Evolutionary conservation across 2,329 filamentous ascomycete genomes (phyloP), one percentile per base, ranked within the genome.

Genomic region (Apiospora phragmitis): DNA sequence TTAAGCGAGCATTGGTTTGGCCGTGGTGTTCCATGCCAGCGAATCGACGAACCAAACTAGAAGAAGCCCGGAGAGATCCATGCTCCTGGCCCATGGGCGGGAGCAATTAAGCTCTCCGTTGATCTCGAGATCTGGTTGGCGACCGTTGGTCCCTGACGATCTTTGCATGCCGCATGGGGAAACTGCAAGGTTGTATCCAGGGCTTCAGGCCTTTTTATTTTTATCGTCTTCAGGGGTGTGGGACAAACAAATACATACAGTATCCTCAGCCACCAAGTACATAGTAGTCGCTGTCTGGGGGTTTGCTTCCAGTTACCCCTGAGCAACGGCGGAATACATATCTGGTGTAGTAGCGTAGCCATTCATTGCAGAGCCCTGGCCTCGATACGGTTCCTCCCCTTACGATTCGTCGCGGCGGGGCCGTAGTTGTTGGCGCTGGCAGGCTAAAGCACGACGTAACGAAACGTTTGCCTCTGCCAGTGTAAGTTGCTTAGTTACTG

Each of bases 61-160:
- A n/a, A 38, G 18, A 9, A 9, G 51, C 16, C 55, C 21, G 55
- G 55, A 7, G 32, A 38, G 55, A 38, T 62, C 55, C 55, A n/a
- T 62, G 55, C 18, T 62, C n/a, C 55, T 62, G 32, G 32, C 32
- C 55, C 55, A 32, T 62, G 55, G 55, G 55, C 55, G 55, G 55
- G 18, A 62, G 55, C 18, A 38, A 38, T 62, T 62, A 62, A 62
- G 55, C 55, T 62, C 55, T 21, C 51, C 55, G 55, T 62, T 62
- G 32, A 62, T 62, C 55, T 62, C 9, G 55, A 38, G 55, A 62
- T 67, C 65, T 35, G 65, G 38, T 45, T 67, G 65, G 65, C 45
- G n/a, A 29, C 65, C 29, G 65, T 67, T 67, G 65, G 65, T 67
- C 42, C 65, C 65, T 67, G 65, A 29, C n/a, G 65, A 67, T 67